These are phyloP conservation scores for Geum urbanum DNA, from an alignment of 306 rosid species.

Conservation along the genomic window DNA sequence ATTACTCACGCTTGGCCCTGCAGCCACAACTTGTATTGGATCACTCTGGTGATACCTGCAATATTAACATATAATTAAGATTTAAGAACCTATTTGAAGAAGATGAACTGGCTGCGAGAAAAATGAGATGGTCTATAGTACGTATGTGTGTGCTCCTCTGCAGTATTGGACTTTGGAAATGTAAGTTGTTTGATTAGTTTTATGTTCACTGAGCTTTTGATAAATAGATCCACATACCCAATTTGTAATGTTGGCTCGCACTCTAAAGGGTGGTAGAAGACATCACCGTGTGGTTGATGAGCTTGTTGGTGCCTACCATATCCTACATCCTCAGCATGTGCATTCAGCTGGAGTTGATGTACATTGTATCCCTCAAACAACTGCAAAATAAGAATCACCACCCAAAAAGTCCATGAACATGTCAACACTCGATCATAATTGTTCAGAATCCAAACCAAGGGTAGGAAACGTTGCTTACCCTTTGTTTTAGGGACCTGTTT, in stretches of 20 bases:
- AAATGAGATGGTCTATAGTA: neutral
- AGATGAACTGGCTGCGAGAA: neutral
- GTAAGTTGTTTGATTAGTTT: too few relatives aligned
- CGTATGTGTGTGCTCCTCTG: neutral
- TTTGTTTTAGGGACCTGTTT: constrained; percentile 71
- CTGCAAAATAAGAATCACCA: constrained; percentile 38
- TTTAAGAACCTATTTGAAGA: neutral
- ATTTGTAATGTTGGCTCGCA: constrained; percentile 89
- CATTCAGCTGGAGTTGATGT: constrained; percentile 64
- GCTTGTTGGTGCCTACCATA: constrained; percentile 64
- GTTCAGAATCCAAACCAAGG: neutral
- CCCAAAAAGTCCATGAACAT: constrained; percentile 8
- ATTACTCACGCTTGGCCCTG: constrained; percentile 89
- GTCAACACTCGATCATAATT: neutral
- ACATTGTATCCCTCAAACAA: constrained; percentile 76
- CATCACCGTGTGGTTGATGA: constrained; percentile 62
- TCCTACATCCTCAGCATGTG: constrained; percentile 54
- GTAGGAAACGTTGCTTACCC: constrained; percentile 41
- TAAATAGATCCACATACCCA: constrained; percentile 57
- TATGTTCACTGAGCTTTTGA: too few relatives aligned
- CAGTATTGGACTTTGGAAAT: neutral
- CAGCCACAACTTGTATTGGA: constrained; percentile 65
- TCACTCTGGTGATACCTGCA: constrained; percentile 69
- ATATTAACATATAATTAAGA: neutral
- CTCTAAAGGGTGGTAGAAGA: constrained; percentile 69